Base-by-base conservation (phyloP, 2,329 filamentous ascomycete species). In the Dichotomopilus funicola region DNA sequence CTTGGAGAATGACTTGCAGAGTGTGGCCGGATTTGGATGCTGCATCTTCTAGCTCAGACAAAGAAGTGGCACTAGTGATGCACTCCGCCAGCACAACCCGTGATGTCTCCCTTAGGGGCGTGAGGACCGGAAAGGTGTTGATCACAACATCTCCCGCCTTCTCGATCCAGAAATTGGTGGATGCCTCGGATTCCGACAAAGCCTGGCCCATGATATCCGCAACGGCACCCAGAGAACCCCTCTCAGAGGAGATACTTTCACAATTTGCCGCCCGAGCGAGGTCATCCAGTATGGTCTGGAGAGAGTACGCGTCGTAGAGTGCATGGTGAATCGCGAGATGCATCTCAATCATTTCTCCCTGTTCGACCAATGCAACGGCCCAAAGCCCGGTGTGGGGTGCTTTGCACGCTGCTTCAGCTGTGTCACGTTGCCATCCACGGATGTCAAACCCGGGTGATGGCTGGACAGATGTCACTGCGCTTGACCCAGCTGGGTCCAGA, bases 291-390 rank as follows among this genome's bases (percentile, higher is more conserved):
- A 96, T 77, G 0, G 75, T 65, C 3, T 80, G 74, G 9, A 96
- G 72, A 7, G 89, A 91, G 42, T 82, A 77, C 0, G 90, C 91
- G 72, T 96, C 91, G 62, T 95, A 96, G 0, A 96, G 73, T 0
- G 88, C 88, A 71, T 96, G 91, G 60, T 95, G 87, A 2, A 90
- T 76, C 1, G 74, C 67, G 4, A 83, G 59, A 47, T 78, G 72
- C 69, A 79, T 75, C 2, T 49, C 63, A 4, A 59, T 38, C 1
- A 51, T 45, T 0, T 59, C 49, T 0, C 64, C 53, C 0, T 58
- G 45, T 2, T 73, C 61, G 0, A 77, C 65, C 1, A 90, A 48
- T 0, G 73, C 71, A 19, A 89, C 68, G 10, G 72, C 72, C 89
- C 89, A 95, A 0, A 82, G 80, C 0, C 83, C 83, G 0, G 67